Evolutionary conservation across 805 yeast genomes (phyloP), one percentile per base, ranked within the genome.

Genomic region (Ogataea zsoltii): DNA sequence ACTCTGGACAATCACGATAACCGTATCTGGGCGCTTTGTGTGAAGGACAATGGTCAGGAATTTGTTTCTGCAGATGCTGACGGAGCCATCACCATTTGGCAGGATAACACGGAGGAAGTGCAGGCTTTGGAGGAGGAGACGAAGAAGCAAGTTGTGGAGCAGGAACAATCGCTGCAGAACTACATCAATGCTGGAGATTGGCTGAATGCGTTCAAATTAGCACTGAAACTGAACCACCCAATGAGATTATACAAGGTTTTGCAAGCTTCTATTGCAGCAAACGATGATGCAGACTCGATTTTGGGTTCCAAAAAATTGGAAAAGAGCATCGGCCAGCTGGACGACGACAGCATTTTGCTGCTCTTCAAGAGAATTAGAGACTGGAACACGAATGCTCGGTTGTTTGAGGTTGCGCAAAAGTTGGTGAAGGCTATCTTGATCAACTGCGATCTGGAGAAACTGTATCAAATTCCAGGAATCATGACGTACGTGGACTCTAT

Each of bases 61-160:
- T 75, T 94, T 46, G 79, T 88, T 0, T 80, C 88, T 47, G 98
- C 97, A 0, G 98, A 94, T 66, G 97, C 97, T 1, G 98, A 94
- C 66, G 96, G 97, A 44, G 83, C 88, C 19, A 78, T 94, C 53
- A 85, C 88, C 41, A 72, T 88, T 33, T 94, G 99, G 99, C 72
- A 73, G 44, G 98, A 94, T 66, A 82, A 84, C 57, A 87, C 96
- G 1, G 90, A 83, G 43, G 92, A 86, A 60, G 77, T 81, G 42
- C 71, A 74, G 45, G 78, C 69, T 41, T 68, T 71, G 43, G 80
- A 77, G 44, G 82, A 77, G 50, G 79, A 77, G 40, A 77, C 74
- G 26, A 75, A 71, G 44, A 82, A 79, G 53, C 48, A 65, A 43
- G 75, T 71, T 44, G 80, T 94, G 21, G 98, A 92, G 64, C 85